These are phyloP conservation scores for Verticillium nubilum DNA, from an alignment of 2,329 filamentous ascomycete genomes.

Conservation along the genomic window DNA sequence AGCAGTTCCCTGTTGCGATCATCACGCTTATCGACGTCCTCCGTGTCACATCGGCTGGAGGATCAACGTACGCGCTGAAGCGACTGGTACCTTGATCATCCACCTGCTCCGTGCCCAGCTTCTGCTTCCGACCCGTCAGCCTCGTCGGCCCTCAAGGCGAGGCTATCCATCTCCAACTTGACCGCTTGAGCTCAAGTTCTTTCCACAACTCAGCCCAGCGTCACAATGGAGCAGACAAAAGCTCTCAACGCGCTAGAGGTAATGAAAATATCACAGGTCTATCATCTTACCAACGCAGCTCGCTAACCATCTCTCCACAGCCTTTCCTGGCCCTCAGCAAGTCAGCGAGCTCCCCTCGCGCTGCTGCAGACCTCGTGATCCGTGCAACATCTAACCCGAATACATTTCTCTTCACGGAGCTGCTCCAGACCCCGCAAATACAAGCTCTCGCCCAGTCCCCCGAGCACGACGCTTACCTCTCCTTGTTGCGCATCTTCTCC, in stretches of 20 bases:
- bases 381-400: slow-evolving; percentile 86
- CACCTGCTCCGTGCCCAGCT: background rate
- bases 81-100: background rate
- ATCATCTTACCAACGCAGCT: background rate
- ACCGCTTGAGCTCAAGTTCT: background rate
- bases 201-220: slow-evolving; percentile 10
- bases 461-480: slow-evolving; percentile 60
- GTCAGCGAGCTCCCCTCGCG: slow-evolving; percentile 75
- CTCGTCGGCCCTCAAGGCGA: slow-evolving; percentile 3
- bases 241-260: slow-evolving; percentile 61
- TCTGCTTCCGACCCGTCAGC: background rate
- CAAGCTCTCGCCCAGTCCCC: slow-evolving; percentile 59
- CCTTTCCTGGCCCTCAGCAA: slow-evolving; percentile 89
- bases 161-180: background rate
- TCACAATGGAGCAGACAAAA: slow-evolving; percentile 74
- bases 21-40: background rate
- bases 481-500: slow-evolving; percentile 80
- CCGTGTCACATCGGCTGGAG: background rate
- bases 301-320: slow-evolving; percentile 38
- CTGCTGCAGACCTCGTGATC: slow-evolving; percentile 77
- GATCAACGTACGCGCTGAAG: background rate
- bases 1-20: background rate
- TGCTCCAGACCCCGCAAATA: slow-evolving; percentile 77
- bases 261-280: slow-evolving; percentile 12
- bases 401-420: slow-evolving; percentile 89